Evolutionary conservation across 345 rosid genomes (phyloP).

Genomic region (Abelmoschus esculentus): DNA sequence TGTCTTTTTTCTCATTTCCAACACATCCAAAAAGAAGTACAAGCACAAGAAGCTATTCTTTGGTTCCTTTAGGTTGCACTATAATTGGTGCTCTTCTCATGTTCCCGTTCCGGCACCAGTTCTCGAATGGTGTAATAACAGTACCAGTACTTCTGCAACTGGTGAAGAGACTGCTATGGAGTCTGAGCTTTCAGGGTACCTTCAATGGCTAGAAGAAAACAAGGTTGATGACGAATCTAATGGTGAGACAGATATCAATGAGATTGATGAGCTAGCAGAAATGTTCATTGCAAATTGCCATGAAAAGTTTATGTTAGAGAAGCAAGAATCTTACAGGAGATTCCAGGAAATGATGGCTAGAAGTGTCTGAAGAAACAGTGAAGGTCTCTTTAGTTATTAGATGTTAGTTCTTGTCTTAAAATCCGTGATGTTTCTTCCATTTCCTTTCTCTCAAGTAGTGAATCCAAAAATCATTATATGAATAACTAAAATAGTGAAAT

Average conservation of each 20-base stretch:
- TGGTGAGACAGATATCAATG: slow-evolving; percentile 28
- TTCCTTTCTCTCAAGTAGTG: too few relatives aligned
- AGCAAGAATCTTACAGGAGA: slow-evolving; percentile 89
- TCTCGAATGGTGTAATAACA: slow-evolving; percentile 26
- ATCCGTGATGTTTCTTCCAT: too few relatives aligned
- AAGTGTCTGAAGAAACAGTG: slow-evolving; percentile 38
- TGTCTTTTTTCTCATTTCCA: slow-evolving; percentile 30
- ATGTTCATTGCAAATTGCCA: slow-evolving; percentile 75
- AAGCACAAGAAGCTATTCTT: slow-evolving; percentile 42
- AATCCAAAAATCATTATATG: too few relatives aligned
- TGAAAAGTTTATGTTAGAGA: slow-evolving; percentile 86
- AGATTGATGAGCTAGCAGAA: slow-evolving; percentile 79
- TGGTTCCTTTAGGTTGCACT: slow-evolving; percentile 84
- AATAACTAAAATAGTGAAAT: too few relatives aligned
- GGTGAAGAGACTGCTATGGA: slow-evolving; percentile 15
- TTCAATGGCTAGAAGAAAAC: slow-evolving; percentile 57
- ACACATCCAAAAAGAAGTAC: slow-evolving; percentile 30
- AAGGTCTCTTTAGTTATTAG: not conserved
- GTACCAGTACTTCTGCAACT: not conserved
- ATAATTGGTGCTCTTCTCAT: slow-evolving; percentile 88
- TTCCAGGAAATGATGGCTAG: slow-evolving; percentile 73
- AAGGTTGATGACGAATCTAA: slow-evolving; percentile 13
- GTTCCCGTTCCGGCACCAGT: slow-evolving; percentile 53
- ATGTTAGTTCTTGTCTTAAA: not conserved
- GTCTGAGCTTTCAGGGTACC: slow-evolving; percentile 51